Conservation (phyloP, 495 filamentous ascomycete genomes). For the Margaritispora aquatica region DNA sequence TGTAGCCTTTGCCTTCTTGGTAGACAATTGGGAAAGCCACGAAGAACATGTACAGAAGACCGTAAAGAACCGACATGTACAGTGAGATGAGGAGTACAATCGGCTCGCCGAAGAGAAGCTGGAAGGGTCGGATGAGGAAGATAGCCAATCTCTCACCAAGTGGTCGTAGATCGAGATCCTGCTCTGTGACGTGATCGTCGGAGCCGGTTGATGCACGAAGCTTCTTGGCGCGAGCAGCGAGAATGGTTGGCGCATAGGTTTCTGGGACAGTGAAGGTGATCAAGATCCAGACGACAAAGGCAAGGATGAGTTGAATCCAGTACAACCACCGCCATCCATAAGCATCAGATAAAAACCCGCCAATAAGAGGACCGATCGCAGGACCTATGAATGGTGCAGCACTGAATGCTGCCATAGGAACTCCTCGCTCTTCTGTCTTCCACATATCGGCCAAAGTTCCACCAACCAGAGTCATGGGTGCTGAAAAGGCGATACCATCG, state of each 20-base stretch:
- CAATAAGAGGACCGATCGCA: constrained; percentile 65
- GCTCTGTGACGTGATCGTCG: constrained; percentile 58
- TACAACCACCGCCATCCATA: constrained; percentile 80
- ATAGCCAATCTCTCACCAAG: constrained; percentile 55
- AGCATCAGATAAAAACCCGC: constrained; percentile 65
- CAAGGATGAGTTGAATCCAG: constrained; percentile 72
- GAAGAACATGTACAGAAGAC: constrained; percentile 59
- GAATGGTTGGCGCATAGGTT: constrained; percentile 69
- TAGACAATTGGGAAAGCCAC: constrained; percentile 77
- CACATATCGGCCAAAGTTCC: constrained; percentile 77
- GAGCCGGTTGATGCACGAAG: constrained; percentile 62
- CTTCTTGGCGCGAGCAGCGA: constrained; percentile 58
- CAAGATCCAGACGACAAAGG: constrained; percentile 57
- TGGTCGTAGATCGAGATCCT: constrained; percentile 63
- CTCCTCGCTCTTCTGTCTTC: constrained; percentile 73
- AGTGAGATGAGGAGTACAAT: constrained; percentile 73
- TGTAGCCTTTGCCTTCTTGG: constrained; percentile 66
- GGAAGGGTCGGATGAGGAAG: constrained; percentile 70
- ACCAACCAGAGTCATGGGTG: constrained; percentile 78
- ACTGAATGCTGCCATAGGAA: constrained; percentile 81
- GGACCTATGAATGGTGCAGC: constrained; percentile 68
- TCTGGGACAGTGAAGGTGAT: constrained; percentile 79
- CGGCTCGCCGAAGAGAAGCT: constrained; percentile 70
- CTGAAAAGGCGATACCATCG: constrained; percentile 76
- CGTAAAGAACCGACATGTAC: constrained; percentile 50